Conservation (phyloP, 129 eudicot genomes). For the Dittrichia graveolens region DNA sequence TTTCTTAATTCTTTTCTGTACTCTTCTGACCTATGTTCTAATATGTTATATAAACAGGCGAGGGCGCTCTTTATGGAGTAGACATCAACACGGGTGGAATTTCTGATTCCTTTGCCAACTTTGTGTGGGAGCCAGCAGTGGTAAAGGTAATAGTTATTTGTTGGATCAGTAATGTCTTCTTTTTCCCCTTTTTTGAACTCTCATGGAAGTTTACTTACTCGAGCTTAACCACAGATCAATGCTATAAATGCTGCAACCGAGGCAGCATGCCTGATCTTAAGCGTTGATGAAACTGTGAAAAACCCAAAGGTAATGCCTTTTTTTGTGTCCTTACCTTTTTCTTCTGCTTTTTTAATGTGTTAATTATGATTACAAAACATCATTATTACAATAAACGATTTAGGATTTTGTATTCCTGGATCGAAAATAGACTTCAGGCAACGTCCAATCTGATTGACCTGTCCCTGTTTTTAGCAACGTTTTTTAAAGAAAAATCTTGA, state of each 20-base stretch:
- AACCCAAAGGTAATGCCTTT: conserved; percentile 81
- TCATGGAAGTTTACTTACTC: conserved; percentile 22
- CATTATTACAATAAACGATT: background rate
- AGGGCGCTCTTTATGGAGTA: conserved; percentile 94
- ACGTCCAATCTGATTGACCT: background rate
- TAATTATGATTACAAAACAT: background rate
- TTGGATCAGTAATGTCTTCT: background rate
- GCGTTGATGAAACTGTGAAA: conserved; percentile 95
- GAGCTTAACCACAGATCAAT: conserved; percentile 57
- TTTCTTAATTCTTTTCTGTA: background rate
- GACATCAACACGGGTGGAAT: conserved; percentile 98
- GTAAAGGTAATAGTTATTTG: conserved; percentile 64
- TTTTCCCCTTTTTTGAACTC: too few relatives aligned
- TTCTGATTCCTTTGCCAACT: conserved; percentile 86
- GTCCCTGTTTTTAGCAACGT: background rate
- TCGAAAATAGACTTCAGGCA: background rate
- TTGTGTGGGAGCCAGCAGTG: conserved; percentile 99
- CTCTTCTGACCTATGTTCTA: background rate
- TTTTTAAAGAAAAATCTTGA: too few relatives aligned
- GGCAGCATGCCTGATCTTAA: conserved; percentile 95
- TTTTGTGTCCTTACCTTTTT: background rate
- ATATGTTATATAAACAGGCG: conserved; percentile 53
- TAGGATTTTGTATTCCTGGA: background rate
- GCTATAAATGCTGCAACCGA: conserved; percentile 99
- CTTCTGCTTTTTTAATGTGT: background rate